Evolutionary conservation across 257 asterid species (phyloP).

Genomic region (Nemophila menziesii): DNA sequence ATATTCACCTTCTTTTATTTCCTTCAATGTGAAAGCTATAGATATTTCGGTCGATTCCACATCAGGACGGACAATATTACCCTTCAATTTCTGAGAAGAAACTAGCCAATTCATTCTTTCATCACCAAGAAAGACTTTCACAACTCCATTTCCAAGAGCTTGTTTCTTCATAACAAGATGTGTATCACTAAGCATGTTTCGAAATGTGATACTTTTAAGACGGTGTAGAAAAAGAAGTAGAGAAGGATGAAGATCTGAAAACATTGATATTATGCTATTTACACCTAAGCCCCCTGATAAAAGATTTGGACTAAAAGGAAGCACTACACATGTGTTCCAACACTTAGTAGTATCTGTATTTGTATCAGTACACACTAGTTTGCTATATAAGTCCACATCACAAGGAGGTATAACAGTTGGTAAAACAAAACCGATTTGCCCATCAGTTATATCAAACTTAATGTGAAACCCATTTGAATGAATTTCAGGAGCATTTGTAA

Average conservation of each 20-base stretch:
- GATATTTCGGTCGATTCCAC: slow-evolving; percentile 70
- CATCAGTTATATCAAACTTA: slow-evolving; percentile 75
- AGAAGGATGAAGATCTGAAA: slow-evolving; percentile 86
- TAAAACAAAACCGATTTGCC: slow-evolving; percentile 94
- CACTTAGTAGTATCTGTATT: slow-evolving; percentile 20
- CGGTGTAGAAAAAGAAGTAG: slow-evolving; percentile 82
- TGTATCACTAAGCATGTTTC: slow-evolving; percentile 55
- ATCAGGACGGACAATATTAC: slow-evolving; percentile 50
- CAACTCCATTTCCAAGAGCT: slow-evolving; percentile 61
- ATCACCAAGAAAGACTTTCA: slow-evolving; percentile 57
- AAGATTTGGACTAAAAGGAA: slow-evolving; percentile 67
- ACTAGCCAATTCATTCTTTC: slow-evolving; percentile 86
- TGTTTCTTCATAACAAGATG: slow-evolving; percentile 68
- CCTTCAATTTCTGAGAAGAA: slow-evolving; percentile 49
- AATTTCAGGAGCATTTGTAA: slow-evolving; percentile 90
- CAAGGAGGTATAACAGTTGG: slow-evolving; percentile 81
- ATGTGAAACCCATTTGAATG: slow-evolving; percentile 92
- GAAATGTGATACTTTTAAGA: slow-evolving; percentile 66
- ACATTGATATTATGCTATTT: slow-evolving; percentile 69
- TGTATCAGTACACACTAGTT: slow-evolving; percentile 42
- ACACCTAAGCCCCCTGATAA: slow-evolving; percentile 34
- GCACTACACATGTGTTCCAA: slow-evolving; percentile 91
- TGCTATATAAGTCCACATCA: slow-evolving; percentile 49
- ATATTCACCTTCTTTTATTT: slow-evolving; percentile 41
- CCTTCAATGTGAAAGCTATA: slow-evolving; percentile 71